Evolutionary conservation across 1,284 basidiomycete genomes (phyloP), one percentile per base, ranked within the genome.

Genomic region (Moesziomyces sp.): DNA sequence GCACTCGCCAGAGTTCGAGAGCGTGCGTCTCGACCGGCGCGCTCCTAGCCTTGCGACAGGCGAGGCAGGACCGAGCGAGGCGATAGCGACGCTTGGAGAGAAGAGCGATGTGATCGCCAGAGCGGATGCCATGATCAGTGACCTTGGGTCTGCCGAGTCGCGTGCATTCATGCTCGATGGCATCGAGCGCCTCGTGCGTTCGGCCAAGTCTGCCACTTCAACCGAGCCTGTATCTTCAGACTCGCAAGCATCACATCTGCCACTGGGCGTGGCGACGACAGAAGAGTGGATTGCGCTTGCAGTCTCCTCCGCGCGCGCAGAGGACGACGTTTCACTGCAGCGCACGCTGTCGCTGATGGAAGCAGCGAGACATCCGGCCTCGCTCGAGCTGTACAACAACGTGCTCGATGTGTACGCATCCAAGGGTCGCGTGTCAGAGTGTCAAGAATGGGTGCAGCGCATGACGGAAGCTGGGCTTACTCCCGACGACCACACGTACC

Each of bases 331-430:
- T 3, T 66, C 63, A 2, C 54, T 76, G 3, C 10, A 42, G 5
- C 51, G 74, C 11, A 62, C 68, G 18, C 46, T 81, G 1, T 35
- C 46, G 1, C 53, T 75, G 21, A 75, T 80, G 73, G 46, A 68
- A 19, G n/a, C 48, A 2, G 26, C 62, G 4, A 77, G 72, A 13
- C 40, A 47, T 18, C 55, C 59, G 8, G 34, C 63, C 0, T 51
- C 59, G 18, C 48, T 73, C 2, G 26, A 86, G 3, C 77, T 86
- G 51, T 66, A 78, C 58, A 58, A 76, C 68, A 18, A 58, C 8
- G 80, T 90, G 0, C 82, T 92, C 45, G 85, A 85, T 46, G 76
- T 87, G 16, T 88, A 89, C 68, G 88, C 90, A 0, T 63, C 77
- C 3, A 67, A 74, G 0, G 89, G 89, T 0, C 86, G 89, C 48